Conservation (phyloP, 805 yeast species). For the Nakazawaea wickerhamii region DNA sequence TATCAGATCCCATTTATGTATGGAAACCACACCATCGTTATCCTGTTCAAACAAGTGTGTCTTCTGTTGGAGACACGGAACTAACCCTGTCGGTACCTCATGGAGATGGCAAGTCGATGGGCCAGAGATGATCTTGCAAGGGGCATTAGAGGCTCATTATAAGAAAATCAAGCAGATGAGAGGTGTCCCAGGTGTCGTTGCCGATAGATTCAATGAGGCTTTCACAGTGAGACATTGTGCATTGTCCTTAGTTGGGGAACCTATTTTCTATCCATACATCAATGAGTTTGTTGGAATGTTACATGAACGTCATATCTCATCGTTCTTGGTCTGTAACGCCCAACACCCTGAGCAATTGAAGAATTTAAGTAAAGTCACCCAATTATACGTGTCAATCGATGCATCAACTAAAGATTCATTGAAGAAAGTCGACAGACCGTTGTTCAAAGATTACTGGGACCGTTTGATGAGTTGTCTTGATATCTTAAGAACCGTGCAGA, state of each 20-base stretch:
- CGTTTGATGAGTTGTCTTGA: constrained; percentile 76
- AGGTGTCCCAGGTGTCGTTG: constrained; percentile 92
- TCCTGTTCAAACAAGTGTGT: constrained; percentile 96
- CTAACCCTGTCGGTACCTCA: constrained; percentile 91
- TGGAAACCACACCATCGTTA: constrained; percentile 92
- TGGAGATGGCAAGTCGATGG: constrained; percentile 97
- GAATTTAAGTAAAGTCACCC: constrained; percentile 72
- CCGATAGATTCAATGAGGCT: constrained; percentile 87
- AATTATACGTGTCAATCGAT: constrained; percentile 87
- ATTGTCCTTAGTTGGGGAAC: constrained; percentile 88
- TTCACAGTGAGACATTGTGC: constrained; percentile 90
- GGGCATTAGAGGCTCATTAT: constrained; percentile 86
- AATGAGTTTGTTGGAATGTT: constrained; percentile 77
- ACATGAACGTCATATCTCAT: constrained; percentile 74
- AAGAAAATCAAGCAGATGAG: constrained; percentile 89
- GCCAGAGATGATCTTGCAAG: constrained; percentile 77
- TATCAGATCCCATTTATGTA: constrained; percentile 82
- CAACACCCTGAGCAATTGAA: constrained; percentile 87
- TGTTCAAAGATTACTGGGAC: constrained; percentile 91
- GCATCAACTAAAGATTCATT: constrained; percentile 83
- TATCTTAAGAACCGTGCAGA: constrained; percentile 64
- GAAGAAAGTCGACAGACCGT: constrained; percentile 82
- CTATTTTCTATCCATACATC: constrained; percentile 88
- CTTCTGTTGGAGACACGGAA: constrained; percentile 96
- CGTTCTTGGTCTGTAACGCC: constrained; percentile 90